Conservation (phyloP, 73 alveolate genomes). For the Tetrahymena borealis region DNA sequence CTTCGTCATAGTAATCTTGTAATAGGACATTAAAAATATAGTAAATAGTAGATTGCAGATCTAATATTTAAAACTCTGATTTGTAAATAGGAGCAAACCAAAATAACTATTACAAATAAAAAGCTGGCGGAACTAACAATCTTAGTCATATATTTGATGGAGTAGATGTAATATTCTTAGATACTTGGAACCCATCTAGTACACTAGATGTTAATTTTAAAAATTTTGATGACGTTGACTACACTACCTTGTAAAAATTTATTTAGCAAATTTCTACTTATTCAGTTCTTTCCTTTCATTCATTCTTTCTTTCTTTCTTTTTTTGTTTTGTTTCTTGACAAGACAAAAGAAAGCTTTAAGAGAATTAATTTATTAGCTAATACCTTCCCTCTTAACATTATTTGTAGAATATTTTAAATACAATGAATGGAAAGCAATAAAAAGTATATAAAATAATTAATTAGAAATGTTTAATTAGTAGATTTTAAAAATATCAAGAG, state of each 20-base stretch:
- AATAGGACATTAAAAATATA: not conserved
- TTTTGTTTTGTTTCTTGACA: no score
- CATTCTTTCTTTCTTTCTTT: no score
- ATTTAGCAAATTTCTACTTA: no score
- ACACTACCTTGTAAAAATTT: not conserved
- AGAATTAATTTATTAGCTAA: no score
- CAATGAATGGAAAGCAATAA: no score
- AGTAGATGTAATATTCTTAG: not conserved
- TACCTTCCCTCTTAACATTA: no score
- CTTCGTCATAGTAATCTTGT: not conserved
- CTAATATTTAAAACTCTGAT: not conserved
- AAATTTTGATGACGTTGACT: not conserved
- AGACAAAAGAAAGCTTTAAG: no score
- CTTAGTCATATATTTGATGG: not conserved
- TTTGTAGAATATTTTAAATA: no score
- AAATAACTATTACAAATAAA: not conserved
- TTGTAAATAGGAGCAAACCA: not conserved
- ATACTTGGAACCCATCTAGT: not conserved
- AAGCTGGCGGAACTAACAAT: not conserved
- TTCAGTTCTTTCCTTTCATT: no score
- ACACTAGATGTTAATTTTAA: not conserved
- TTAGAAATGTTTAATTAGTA: no score
- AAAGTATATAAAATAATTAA: no score
- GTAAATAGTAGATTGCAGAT: not conserved
- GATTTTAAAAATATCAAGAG: no score